A percentile compares a stretch with the other conserved stretches of the same genome.
Evolutionary conservation across 2,329 filamentous ascomycete species (phyloP).

Genomic region (Ophiosphaerella korrae): DNA sequence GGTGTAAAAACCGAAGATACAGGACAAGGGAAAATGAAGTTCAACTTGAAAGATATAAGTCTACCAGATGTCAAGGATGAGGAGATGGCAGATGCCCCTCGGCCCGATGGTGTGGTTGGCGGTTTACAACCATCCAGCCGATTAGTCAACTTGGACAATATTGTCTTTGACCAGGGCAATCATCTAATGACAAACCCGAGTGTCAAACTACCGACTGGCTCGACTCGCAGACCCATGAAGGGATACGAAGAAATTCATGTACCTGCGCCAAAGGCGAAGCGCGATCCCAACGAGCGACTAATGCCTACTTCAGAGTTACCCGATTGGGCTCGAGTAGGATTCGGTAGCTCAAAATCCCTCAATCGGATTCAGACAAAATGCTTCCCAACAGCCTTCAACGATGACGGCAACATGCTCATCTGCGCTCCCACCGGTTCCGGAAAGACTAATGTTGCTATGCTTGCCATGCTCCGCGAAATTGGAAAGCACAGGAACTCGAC

Average conservation of each 20-base stretch:
- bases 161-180: constrained; percentile 96
- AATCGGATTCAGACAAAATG: constrained; percentile 97
- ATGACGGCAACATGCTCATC: constrained; percentile 96
- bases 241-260: constrained; percentile 99
- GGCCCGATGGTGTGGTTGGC: constrained; percentile 66
- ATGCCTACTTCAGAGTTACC: constrained; percentile 88
- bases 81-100: constrained; percentile 44
- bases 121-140: constrained; percentile 87
- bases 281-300: constrained; percentile 75
- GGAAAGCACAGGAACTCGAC: constrained; percentile 89
- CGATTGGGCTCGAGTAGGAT: constrained; percentile 87
- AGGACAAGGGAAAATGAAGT: constrained; percentile 79
- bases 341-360: constrained; percentile 82
- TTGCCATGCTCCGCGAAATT: constrained; percentile 93
- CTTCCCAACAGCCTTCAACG: constrained; percentile 85
- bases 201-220: constrained; percentile 90
- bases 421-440: constrained; percentile 97
- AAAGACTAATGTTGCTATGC: constrained; percentile 98
- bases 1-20: constrained; percentile 60
- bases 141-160: constrained; percentile 90
- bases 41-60: constrained; percentile 85
- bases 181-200: constrained; percentile 99
- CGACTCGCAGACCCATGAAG: constrained; percentile 94
- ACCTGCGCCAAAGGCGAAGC: constrained; percentile 85
- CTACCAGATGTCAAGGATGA: constrained; percentile 64